These are phyloP conservation scores for Calonectria pteridis DNA, from an alignment of 2,329 filamentous ascomycete genomes.

Conservation along the genomic window DNA sequence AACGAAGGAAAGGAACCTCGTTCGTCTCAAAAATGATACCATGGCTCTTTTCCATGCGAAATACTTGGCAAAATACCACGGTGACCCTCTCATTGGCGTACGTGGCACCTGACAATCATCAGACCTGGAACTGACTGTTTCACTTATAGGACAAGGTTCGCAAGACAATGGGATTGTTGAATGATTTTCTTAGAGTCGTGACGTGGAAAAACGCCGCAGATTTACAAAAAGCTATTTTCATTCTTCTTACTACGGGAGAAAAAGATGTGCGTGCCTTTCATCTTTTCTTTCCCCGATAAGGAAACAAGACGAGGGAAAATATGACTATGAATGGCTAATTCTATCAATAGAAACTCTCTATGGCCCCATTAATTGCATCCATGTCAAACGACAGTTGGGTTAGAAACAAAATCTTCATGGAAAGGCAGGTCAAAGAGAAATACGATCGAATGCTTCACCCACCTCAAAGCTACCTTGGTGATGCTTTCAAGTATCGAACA, in stretches of 20 bases:
- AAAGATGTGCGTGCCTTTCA: background rate
- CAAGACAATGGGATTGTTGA: background rate
- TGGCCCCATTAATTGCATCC: background rate
- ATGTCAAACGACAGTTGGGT: background rate
- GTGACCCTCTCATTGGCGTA: background rate
- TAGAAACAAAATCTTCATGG: background rate
- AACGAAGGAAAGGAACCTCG: background rate
- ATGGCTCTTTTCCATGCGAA: background rate
- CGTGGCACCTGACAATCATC: background rate
- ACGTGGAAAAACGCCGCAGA: background rate
- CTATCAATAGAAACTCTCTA: background rate
- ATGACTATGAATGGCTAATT: background rate
- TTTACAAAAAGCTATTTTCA: background rate
- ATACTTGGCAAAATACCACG: background rate
- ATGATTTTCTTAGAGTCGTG: background rate
- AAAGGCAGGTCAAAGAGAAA: slow-evolving; percentile 31
- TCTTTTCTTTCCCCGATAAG: background rate
- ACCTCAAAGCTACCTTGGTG: slow-evolving; percentile 40
- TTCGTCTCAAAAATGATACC: background rate
- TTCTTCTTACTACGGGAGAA: background rate
- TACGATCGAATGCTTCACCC: slow-evolving; percentile 40
- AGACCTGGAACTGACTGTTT: background rate
- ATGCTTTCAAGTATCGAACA: slow-evolving; percentile 41
- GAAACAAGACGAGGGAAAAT: background rate
- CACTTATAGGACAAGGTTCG: background rate